phyloP scores from a whole-genome alignment of 140 eudicot genomes.

The Senecio squalidus region DNA sequence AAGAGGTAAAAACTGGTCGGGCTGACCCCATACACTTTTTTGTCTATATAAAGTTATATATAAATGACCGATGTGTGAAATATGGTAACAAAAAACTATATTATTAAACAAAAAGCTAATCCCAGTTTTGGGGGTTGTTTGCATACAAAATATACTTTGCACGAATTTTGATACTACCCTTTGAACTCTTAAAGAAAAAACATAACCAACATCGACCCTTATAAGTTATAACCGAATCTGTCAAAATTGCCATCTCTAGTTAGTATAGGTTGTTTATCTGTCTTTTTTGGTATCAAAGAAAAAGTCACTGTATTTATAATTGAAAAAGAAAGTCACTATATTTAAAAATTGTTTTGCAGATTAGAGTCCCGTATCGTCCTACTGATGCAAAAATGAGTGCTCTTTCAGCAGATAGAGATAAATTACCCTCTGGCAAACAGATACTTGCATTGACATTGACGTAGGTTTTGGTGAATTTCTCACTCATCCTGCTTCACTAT shows the following conservation, averaged over 20 bases:
- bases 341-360: conserved; percentile 38
- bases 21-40: background rate
- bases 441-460: conserved; percentile 78
- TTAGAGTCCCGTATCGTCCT: conserved; percentile 88
- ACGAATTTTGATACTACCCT: background rate
- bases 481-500: background rate
- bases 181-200: background rate
- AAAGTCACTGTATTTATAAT: background rate
- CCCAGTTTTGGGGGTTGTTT: background rate
- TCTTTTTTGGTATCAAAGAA: conserved; percentile 1
- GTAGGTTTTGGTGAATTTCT: conserved; percentile 40
- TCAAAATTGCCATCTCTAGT: conserved; percentile 1
- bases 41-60: background rate
- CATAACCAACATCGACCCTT: background rate
- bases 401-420: conserved; percentile 80
- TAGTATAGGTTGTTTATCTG: background rate
- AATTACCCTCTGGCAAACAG: conserved; percentile 92
- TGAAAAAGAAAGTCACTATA: too few species aligned
- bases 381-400: conserved; percentile 68
- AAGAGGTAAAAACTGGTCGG: background rate
- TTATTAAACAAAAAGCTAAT: too few species aligned
- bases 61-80: background rate
- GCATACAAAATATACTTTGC: too few species aligned
- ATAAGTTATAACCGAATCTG: background rate
- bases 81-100: background rate